Conservation (phyloP, 2,329 filamentous ascomycete species). For the Exophiala spinifera region DNA sequence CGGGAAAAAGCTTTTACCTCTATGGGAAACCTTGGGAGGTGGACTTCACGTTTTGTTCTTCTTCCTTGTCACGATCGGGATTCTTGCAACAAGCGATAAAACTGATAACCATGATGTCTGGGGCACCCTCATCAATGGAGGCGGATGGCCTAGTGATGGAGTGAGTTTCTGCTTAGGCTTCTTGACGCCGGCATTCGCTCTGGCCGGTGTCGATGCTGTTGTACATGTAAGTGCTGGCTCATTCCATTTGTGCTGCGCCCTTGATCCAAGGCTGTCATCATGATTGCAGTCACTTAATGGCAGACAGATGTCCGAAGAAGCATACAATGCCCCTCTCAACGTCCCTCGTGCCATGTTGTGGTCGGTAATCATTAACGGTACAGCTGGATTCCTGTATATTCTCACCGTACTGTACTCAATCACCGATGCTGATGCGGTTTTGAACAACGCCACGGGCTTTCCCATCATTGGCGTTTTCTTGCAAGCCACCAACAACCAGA, state of each 20-base stretch:
- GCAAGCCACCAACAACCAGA: conserved; percentile 43
- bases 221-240: not conserved
- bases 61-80: conserved; percentile 37
- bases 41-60: conserved; percentile 38
- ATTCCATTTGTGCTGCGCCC: conserved; percentile 11
- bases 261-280: too few relatives aligned
- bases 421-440: conserved; percentile 38
- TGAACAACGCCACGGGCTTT: conserved; percentile 44
- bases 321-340: conserved; percentile 47
- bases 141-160: conserved; percentile 44
- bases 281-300: too few relatives aligned
- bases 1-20: conserved; percentile 33
- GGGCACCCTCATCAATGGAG: conserved; percentile 43
- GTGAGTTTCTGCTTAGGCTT: conserved; percentile 47
- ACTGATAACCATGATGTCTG: conserved; percentile 43
- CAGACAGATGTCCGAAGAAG: conserved; percentile 44
- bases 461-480: conserved; percentile 53
- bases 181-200: conserved; percentile 32
- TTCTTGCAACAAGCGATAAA: conserved; percentile 36
- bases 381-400: conserved; percentile 47
- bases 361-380: conserved; percentile 48
- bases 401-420: conserved; percentile 46
- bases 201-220: conserved; percentile 29
- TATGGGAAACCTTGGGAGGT: conserved; percentile 31
- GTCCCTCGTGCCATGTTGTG: conserved; percentile 50